Evolutionary conservation across 2,329 filamentous ascomycete species (phyloP).

Genomic region (Zymoseptoria passerinii): DNA sequence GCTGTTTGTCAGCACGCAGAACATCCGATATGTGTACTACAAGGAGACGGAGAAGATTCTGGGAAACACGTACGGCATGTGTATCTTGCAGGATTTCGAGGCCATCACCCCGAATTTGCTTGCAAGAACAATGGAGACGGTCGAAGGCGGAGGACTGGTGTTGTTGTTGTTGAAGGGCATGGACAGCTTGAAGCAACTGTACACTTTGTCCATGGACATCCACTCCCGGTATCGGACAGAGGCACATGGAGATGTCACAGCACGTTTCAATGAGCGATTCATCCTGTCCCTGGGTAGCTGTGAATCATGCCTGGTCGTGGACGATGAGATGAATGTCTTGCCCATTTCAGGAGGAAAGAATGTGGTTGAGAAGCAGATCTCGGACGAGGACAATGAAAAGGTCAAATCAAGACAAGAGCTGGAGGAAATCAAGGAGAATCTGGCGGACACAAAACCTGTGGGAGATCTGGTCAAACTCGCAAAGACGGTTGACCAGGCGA

Average conservation of each 20-base stretch:
- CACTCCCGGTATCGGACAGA: constrained; percentile 95
- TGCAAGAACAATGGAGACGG: constrained; percentile 90
- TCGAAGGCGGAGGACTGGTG: constrained; percentile 90
- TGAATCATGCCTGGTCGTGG: constrained; percentile 87
- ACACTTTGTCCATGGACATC: constrained; percentile 95
- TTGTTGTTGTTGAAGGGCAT: constrained; percentile 89
- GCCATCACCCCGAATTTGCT: constrained; percentile 95
- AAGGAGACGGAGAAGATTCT: constrained; percentile 99
- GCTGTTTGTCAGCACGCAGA: constrained; percentile 89
- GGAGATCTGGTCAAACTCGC: constrained; percentile 77
- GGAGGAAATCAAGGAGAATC: constrained; percentile 74
- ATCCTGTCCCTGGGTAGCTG: constrained; percentile 92
- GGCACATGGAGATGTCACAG: constrained; percentile 88
- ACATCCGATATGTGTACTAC: constrained; percentile 98
- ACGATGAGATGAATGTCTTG: constrained; percentile 94
- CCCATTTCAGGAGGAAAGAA: constrained; percentile 93
- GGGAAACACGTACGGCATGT: constrained; percentile 97
- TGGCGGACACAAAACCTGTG: constrained; percentile 78
- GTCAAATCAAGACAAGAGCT: constrained; percentile 65
- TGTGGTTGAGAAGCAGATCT: constrained; percentile 72
- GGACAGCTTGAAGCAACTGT: constrained; percentile 93
- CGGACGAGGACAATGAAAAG: constrained; percentile 66
- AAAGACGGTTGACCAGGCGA: constrained; percentile 89
- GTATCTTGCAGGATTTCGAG: constrained; percentile 95
- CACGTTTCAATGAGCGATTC: constrained; percentile 95